These are phyloP conservation scores for Stellera chamaejasme DNA, from an alignment of 345 rosid species.

Conservation along the genomic window DNA sequence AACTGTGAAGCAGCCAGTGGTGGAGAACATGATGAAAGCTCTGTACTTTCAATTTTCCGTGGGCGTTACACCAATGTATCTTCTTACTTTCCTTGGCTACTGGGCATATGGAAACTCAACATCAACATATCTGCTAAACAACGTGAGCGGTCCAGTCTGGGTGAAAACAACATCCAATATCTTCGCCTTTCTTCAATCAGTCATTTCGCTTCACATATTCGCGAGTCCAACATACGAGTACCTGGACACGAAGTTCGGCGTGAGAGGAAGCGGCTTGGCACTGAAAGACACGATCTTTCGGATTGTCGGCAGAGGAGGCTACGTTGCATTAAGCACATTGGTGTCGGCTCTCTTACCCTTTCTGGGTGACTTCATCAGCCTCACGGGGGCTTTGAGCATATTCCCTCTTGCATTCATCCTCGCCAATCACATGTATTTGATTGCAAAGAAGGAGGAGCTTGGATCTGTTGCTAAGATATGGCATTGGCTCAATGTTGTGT, in stretches of 20 bases:
- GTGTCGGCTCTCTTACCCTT: slow-evolving; percentile 74
- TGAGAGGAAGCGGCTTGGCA: slow-evolving; percentile 50
- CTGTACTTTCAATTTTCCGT: slow-evolving; percentile 69
- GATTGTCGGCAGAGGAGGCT: slow-evolving; percentile 56
- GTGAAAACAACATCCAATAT: slow-evolving; percentile 58
- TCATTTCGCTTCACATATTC: slow-evolving; percentile 70
- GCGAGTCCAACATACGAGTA: slow-evolving; percentile 86
- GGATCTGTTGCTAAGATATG: slow-evolving; percentile 38
- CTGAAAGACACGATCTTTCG: slow-evolving; percentile 47
- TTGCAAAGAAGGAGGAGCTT: slow-evolving; percentile 47
- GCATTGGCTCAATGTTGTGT: slow-evolving; percentile 71
- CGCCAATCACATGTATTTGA: slow-evolving; percentile 72
- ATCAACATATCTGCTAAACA: slow-evolving; percentile 54
- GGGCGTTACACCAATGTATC: slow-evolving; percentile 59
- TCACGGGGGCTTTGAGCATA: slow-evolving; percentile 75
- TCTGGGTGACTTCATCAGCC: slow-evolving; percentile 80
- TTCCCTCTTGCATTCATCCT: slow-evolving; percentile 80
- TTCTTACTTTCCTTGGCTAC: slow-evolving; percentile 56
- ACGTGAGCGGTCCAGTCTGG: slow-evolving; percentile 63
- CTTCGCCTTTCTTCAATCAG: slow-evolving; percentile 67
- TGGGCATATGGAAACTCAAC: slow-evolving; percentile 85
- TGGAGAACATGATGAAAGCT: slow-evolving; percentile 70
- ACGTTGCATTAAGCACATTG: slow-evolving; percentile 53
- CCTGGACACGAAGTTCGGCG: slow-evolving; percentile 67
- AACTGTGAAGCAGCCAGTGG: slow-evolving; percentile 65